A percentile compares a stretch with the other conserved stretches of the same genome.
Evolutionary conservation across 257 asterid species (phyloP).

Genomic region (Petunia axillaris): DNA sequence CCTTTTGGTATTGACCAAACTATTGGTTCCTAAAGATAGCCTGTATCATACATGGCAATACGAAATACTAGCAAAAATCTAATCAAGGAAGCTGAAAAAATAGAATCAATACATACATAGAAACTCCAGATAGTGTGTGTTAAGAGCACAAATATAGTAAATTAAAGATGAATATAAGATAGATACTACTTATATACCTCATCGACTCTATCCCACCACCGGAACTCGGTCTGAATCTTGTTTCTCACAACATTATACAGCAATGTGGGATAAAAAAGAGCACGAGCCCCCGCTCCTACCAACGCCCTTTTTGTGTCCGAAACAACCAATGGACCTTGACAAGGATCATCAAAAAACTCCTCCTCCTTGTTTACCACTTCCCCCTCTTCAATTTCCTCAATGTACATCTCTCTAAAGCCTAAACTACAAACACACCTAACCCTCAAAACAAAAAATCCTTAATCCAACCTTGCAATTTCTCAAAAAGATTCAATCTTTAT

Average conservation of each 20-base stretch:
- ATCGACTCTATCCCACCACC: conserved; percentile 97
- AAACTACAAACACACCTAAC: conserved; percentile 28
- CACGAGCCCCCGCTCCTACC: conserved; percentile 96
- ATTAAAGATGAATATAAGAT: neutral
- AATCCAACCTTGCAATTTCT: conserved; percentile 21
- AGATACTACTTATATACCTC: conserved; percentile 54
- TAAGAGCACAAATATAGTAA: neutral
- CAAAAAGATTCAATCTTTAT: conserved; percentile 21
- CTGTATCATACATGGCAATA: neutral
- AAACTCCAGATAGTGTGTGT: neutral
- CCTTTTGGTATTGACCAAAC: conserved; percentile 1
- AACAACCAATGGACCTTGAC: conserved; percentile 47
- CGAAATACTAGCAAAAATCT: conserved; percentile 1
- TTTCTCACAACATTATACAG: conserved; percentile 85
- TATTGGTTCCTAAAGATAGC: neutral
- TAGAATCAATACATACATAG: conserved; percentile 17
- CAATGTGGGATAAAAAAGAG: conserved; percentile 93
- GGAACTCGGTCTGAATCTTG: conserved; percentile 85
- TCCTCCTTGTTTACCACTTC: conserved; percentile 50
- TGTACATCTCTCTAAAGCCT: conserved; percentile 51
- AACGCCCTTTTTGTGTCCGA: conserved; percentile 74
- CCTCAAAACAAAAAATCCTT: conserved; percentile 14
- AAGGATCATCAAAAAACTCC: conserved; percentile 44
- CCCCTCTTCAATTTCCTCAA: conserved; percentile 72
- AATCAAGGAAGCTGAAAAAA: neutral